Evolutionary conservation across 805 yeast species (phyloP).

Genomic region (Isabelozyma gotoi): DNA sequence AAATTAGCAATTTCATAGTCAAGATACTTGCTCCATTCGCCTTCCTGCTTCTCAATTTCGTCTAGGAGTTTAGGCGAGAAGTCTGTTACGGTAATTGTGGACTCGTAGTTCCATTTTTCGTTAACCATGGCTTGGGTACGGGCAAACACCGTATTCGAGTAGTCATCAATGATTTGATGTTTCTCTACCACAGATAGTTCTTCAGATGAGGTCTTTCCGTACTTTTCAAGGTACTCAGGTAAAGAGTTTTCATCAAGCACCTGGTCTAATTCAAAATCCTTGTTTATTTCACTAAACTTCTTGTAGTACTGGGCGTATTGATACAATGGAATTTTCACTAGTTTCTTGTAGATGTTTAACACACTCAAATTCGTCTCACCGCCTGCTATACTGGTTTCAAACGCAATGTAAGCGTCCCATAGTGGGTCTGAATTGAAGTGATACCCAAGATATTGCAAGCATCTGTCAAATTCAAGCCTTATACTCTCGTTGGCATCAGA

Average conservation of each 20-base stretch:
- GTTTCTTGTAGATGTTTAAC: conserved; percentile 40
- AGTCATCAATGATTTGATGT: conserved; percentile 42
- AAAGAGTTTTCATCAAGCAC: conserved; percentile 17
- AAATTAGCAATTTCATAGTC: conserved; percentile 46
- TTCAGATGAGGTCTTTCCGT: conserved; percentile 17
- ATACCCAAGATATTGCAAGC: conserved; percentile 53
- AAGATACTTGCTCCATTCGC: conserved; percentile 64
- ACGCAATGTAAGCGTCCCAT: conserved; percentile 79
- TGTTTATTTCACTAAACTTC: conserved; percentile 40
- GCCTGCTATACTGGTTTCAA: conserved; percentile 40
- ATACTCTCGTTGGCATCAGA: conserved; percentile 24
- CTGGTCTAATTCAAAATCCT: conserved; percentile 30
- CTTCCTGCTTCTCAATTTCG: conserved; percentile 43
- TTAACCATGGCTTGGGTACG: conserved; percentile 53
- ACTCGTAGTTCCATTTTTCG: conserved; percentile 72
- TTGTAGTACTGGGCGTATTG: conserved; percentile 80
- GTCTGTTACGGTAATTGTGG: conserved; percentile 53
- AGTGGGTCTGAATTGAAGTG: conserved; percentile 76
- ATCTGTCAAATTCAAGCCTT: conserved; percentile 47
- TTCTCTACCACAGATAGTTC: conserved; percentile 37
- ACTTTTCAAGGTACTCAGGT: conserved; percentile 18
- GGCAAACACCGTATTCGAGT: conserved; percentile 42
- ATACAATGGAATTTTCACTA: conserved; percentile 69
- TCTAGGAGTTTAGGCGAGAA: conserved; percentile 44
- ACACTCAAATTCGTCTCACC: conserved; percentile 33